phyloP scores from a whole-genome alignment of 768 basidiomycete genomes.

The Leccinum subgranulosum region DNA sequence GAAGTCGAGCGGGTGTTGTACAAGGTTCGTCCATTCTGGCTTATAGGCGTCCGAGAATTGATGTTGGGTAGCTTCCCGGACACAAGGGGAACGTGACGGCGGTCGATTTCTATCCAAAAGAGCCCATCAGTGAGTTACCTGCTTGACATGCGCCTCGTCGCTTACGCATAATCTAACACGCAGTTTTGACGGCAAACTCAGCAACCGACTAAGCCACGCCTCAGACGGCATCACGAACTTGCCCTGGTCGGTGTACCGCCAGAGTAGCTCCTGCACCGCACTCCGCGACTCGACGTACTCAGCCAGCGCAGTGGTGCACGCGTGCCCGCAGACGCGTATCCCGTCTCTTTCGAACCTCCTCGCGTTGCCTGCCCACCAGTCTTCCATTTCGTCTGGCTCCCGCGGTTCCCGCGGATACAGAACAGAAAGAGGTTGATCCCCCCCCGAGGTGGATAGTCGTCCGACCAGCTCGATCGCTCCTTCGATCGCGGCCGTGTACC shows the following conservation, averaged over 20 bases:
- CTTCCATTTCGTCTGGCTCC: slow-evolving; percentile 26
- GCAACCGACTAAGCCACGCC: slow-evolving; percentile 18
- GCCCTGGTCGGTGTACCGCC: slow-evolving; percentile 18
- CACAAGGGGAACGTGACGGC: slow-evolving; percentile 95
- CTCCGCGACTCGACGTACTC: slow-evolving; percentile 18
- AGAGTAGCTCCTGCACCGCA: slow-evolving; percentile 21
- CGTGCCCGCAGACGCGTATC: slow-evolving; percentile 24
- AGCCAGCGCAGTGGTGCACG: slow-evolving; percentile 27
- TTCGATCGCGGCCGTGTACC: slow-evolving; percentile 27
- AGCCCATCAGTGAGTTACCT: slow-evolving; percentile 79
- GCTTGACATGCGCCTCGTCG: neutral
- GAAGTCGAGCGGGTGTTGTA: slow-evolving; percentile 78
- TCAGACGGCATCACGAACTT: slow-evolving; percentile 25
- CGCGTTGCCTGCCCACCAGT: slow-evolving; percentile 30
- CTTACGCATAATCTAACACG: slow-evolving; percentile 1
- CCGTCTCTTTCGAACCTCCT: slow-evolving; percentile 14
- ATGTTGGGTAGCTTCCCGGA: slow-evolving; percentile 67
- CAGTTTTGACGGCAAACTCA: slow-evolving; percentile 76
- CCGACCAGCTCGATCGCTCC: slow-evolving; percentile 30
- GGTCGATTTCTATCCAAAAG: slow-evolving; percentile 96
- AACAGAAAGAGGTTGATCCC: slow-evolving; percentile 33
- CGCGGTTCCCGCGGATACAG: slow-evolving; percentile 29
- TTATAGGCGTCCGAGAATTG: neutral
- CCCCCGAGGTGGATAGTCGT: slow-evolving; percentile 23
- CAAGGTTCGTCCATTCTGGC: slow-evolving; percentile 52